Percentiles rank a stretch among this genome's conserved stretches.
These are phyloP conservation scores for Trametes pubescens DNA, from an alignment of 1,284 basidiomycete genomes.

Conservation along the genomic window DNA sequence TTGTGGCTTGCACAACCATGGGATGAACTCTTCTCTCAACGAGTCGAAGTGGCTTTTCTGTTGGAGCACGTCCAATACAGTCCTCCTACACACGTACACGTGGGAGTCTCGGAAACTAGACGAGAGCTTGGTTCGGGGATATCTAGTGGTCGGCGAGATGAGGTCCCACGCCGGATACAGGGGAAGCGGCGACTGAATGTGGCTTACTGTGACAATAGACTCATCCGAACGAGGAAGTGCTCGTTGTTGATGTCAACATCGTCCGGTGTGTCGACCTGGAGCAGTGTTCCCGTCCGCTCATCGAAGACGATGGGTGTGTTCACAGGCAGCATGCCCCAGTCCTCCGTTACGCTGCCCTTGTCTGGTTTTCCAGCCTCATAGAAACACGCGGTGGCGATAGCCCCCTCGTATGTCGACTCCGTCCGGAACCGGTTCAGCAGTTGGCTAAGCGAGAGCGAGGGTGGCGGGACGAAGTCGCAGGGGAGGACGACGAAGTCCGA, in stretches of 20 bases:
- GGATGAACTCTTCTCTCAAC: constrained; percentile 86
- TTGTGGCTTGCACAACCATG: constrained; percentile 88
- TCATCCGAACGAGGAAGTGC: constrained; percentile 78
- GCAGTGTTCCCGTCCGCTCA: constrained; percentile 66
- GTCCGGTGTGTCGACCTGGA: constrained; percentile 76
- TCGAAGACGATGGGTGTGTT: constrained; percentile 71
- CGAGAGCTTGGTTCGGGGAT: constrained; percentile 78
- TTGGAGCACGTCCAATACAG: constrained; percentile 77
- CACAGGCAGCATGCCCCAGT: constrained; percentile 63
- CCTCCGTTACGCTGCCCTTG: constrained; percentile 64
- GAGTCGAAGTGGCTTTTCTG: constrained; percentile 78
- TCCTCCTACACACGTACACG: constrained; percentile 85
- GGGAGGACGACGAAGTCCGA: constrained; percentile 92
- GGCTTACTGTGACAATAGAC: constrained; percentile 67
- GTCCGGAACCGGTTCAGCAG: constrained; percentile 87
- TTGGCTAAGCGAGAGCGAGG: constrained; percentile 70
- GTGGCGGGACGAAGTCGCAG: constrained; percentile 88
- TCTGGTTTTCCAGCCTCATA: constrained; percentile 65
- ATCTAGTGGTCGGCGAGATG: constrained; percentile 51
- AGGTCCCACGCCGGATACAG: not conserved
- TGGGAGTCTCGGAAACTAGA: constrained; percentile 85
- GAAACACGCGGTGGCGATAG: constrained; percentile 83
- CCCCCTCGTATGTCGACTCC: constrained; percentile 66
- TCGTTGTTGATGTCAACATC: constrained; percentile 72
- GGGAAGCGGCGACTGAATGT: constrained; percentile 7